A percentile compares a stretch with the other conserved stretches of the same genome.
These are phyloP conservation scores for Mortierella sp. DNA, from an alignment of 371 early-diverging fungal genomes.

Conservation along the genomic window DNA sequence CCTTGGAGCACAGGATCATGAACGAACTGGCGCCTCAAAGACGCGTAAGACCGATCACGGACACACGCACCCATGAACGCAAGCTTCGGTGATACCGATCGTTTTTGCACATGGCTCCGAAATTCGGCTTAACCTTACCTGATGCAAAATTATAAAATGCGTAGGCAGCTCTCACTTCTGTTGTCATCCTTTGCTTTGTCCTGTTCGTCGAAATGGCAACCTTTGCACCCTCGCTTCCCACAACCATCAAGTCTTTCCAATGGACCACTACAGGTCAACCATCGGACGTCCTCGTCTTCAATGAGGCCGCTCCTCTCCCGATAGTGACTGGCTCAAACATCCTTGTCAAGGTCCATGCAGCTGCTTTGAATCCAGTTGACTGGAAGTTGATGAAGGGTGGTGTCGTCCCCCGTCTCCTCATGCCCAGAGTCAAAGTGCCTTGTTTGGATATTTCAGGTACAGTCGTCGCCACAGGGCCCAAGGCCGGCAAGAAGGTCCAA, in stretches of 20 bases:
- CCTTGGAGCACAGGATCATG: too few relatives aligned
- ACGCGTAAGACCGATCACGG: too few relatives aligned
- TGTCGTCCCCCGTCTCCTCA: constrained; percentile 8
- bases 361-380: constrained; percentile 74
- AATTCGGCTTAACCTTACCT: too few relatives aligned
- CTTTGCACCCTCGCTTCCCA: constrained; percentile 45
- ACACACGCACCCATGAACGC: too few relatives aligned
- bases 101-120: too few relatives aligned
- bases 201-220: constrained; percentile 33
- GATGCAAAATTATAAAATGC: too few relatives aligned
- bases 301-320: constrained; percentile 26
- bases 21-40: too few relatives aligned
- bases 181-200: not conserved
- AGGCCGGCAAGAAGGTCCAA: constrained; percentile 35
- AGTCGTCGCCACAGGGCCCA: constrained; percentile 48
- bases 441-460: constrained; percentile 54
- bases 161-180: too few relatives aligned
- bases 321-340: constrained; percentile 53
- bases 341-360: constrained; percentile 65
- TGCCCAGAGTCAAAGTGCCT: constrained; percentile 40
- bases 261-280: constrained; percentile 27
- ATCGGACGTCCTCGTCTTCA: constrained; percentile 27
- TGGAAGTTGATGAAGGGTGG: constrained; percentile 59
- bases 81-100: too few relatives aligned
- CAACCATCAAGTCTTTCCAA: constrained; percentile 57